Evolutionary conservation across 108 stramenopile species (phyloP), one percentile per base, ranked within the genome.

Genomic region (Cyclotella cryptica): DNA sequence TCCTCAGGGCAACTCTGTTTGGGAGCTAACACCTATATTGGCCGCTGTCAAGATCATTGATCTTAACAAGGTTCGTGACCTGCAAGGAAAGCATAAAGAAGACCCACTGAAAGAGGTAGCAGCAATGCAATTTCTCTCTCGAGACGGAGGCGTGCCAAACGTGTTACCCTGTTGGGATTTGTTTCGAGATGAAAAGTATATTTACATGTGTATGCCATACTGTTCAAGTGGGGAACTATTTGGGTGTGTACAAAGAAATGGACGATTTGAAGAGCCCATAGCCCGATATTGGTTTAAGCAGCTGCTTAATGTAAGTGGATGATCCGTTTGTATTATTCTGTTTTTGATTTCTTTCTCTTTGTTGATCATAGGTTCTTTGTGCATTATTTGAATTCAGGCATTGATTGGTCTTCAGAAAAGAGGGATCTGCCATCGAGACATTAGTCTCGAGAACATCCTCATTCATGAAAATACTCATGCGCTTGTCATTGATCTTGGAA

Each of bases 41-140:
- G 89, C 88, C 9, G 91, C 91, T 12, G 91, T 87, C 49, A 92
- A 92, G 62, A 89, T 90, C 43, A 92, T 90, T 83, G 88, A 89
- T 27, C 88, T 89, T 88, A 84, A 82, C 47, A 77, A 84, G 41
- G 87, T 90, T 55, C 51, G 79, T 43, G 75, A 85, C 41, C 59
- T 85, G 18, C 77, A 82, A 30, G 44, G 46, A 28, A 72, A 21
- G 29, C 87, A 88, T 41, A 84, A 84, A 14, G 91, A 92, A 74
- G 96, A 96, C 46, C 96, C 96, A 1, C 30, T 96, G 45, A 94
- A 96, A 81, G 96, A 96, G 71, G 88, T 93, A 12, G 88, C 91
- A 18, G 91, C 89, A 10, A 91, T 94, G 88, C 93, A 96, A 68
- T 79, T 65, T 66, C 65, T 89, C 29, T 49, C 58, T 22, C 13